These are phyloP conservation scores for Lactarius trivialis DNA, from an alignment of 768 basidiomycete species.

Conservation along the genomic window DNA sequence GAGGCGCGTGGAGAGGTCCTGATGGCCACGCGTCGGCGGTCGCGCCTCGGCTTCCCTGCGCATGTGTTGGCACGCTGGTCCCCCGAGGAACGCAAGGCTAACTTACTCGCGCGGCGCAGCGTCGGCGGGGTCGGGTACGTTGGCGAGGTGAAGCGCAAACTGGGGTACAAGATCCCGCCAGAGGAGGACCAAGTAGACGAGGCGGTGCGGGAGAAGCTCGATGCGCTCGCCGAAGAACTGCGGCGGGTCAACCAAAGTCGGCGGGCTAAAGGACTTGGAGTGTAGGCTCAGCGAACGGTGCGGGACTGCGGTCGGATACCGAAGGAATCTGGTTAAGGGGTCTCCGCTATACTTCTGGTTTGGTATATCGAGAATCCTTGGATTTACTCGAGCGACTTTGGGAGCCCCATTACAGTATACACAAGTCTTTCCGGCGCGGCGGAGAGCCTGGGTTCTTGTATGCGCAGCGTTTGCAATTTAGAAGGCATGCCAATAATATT, in stretches of 20 bases:
- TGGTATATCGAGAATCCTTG: no score
- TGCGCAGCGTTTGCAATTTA: no score
- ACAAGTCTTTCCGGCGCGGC: no score
- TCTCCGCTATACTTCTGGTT: no score
- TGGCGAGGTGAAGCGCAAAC: constrained; percentile 50
- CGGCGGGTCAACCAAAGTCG: constrained; percentile 29
- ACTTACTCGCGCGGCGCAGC: constrained; percentile 43
- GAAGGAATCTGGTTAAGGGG: neutral
- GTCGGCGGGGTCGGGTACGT: constrained; percentile 67
- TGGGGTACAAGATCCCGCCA: constrained; percentile 44
- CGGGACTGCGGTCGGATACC: neutral
- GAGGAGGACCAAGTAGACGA: constrained; percentile 31
- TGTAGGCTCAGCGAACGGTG: neutral
- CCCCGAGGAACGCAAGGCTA: constrained; percentile 39
- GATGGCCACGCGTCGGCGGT: constrained; percentile 40
- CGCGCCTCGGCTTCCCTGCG: constrained; percentile 55
- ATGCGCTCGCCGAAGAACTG: constrained; percentile 27
- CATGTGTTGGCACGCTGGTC: constrained; percentile 51
- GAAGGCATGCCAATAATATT: no score
- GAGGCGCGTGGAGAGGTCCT: constrained; percentile 61
- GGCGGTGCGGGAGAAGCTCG: constrained; percentile 27
- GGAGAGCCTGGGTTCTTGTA: no score
- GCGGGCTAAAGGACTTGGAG: neutral
- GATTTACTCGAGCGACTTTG: no score
- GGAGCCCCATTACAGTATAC: no score